Evolutionary conservation across 2,329 filamentous ascomycete genomes (phyloP).

Genomic region (Hirsutella thompsonii): DNA sequence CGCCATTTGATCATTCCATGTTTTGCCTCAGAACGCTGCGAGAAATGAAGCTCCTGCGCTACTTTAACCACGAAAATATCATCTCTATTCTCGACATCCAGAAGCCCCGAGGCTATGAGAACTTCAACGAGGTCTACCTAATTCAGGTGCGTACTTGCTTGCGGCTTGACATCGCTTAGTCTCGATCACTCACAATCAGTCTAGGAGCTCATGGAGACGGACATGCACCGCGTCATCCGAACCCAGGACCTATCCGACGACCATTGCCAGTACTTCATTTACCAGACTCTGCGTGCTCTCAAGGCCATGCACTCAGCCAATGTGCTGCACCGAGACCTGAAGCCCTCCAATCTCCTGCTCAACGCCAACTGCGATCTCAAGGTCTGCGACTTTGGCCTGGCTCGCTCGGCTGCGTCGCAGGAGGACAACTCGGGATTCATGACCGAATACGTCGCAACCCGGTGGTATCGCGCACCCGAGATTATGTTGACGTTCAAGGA

Average conservation of each 20-base stretch:
- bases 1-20: conserved; percentile 98
- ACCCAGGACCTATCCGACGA: conserved; percentile 98
- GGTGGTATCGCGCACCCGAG: conserved; percentile 97
- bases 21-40: conserved; percentile 92
- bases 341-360: conserved; percentile 90
- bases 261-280: conserved; percentile 99
- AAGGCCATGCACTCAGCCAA: conserved; percentile 99
- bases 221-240: conserved; percentile 98
- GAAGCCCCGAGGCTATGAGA: conserved; percentile 91
- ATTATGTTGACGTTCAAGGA: conserved; percentile 99
- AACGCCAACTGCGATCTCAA: conserved; percentile 99
- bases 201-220: conserved; percentile 97
- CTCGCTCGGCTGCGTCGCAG: conserved; percentile 87
- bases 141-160: conserved; percentile 90
- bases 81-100: conserved; percentile 99
- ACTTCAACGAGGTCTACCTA: conserved; percentile 94
- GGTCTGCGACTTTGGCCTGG: conserved; percentile 96
- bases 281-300: conserved; percentile 91
- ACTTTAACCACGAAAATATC: conserved; percentile 99
- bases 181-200: not conserved
- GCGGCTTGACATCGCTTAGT: no score
- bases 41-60: conserved; percentile 97
- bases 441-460: conserved; percentile 99
- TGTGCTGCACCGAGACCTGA: conserved; percentile 91
- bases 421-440: conserved; percentile 99